Conservation (phyloP, 106 monocot species). For the Allium cepa region DNA sequence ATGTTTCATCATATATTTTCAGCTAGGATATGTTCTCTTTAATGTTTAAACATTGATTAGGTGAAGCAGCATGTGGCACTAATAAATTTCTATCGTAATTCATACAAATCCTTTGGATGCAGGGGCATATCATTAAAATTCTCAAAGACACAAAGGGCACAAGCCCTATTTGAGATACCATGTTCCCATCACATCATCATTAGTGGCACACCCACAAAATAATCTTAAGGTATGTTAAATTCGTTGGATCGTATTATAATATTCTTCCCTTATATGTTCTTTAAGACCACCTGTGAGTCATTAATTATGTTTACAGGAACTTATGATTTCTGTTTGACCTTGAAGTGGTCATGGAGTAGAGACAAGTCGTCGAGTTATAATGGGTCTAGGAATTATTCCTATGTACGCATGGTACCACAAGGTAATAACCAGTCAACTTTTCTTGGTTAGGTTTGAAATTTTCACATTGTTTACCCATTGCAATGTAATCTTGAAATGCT, state of each 20-base stretch:
- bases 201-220: conserved; percentile 94
- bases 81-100: too few species aligned
- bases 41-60: too few species aligned
- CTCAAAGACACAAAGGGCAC: conserved; percentile 73
- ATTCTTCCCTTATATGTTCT: neutral
- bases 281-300: neutral
- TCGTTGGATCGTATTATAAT: neutral
- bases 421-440: too few species aligned
- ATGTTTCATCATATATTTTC: too few species aligned
- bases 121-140: conserved; percentile 97
- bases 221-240: conserved; percentile 62
- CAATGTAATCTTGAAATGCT: too few species aligned
- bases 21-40: too few species aligned
- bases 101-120: neutral
- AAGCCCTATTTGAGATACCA: conserved; percentile 82
- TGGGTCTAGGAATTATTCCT: too few species aligned
- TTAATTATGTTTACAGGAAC: conserved; percentile 43
- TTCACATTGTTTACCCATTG: too few species aligned
- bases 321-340: conserved; percentile 87
- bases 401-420: too few species aligned
- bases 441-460: too few species aligned
- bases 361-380: too few species aligned
- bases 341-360: conserved; percentile 26
- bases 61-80: too few species aligned
- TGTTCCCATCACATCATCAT: conserved; percentile 84